Evolutionary conservation across 768 basidiomycete species (phyloP).

Genomic region (Dictyophora rubrovolvata): DNA sequence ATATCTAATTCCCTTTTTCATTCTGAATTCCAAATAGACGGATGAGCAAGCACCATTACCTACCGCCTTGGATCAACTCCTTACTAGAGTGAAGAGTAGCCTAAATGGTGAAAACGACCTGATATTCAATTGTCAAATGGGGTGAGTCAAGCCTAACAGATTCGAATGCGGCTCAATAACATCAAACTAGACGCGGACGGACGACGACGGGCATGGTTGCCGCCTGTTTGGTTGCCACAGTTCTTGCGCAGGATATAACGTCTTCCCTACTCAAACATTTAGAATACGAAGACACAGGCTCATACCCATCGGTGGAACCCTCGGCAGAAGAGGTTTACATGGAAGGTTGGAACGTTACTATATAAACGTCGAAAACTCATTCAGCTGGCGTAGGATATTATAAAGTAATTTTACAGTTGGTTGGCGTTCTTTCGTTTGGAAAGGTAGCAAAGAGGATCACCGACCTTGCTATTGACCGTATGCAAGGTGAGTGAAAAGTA

Average conservation of each 20-base stretch:
- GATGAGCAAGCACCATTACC: constrained; percentile 97
- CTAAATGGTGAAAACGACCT: constrained; percentile 60
- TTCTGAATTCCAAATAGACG: constrained; percentile 42
- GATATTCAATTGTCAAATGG: constrained; percentile 97
- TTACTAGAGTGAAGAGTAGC: constrained; percentile 52
- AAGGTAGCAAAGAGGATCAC: constrained; percentile 87
- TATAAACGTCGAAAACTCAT: background rate
- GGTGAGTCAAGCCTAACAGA: constrained; percentile 31
- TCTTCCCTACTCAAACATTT: constrained; percentile 19
- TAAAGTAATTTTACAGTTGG: constrained; percentile 91
- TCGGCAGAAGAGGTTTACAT: constrained; percentile 85
- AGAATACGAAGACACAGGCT: constrained; percentile 30
- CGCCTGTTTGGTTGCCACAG: constrained; percentile 75
- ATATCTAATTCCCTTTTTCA: constrained; percentile 5
- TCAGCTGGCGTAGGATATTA: constrained; percentile 65
- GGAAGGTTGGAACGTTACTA: constrained; percentile 43
- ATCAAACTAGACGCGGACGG: constrained; percentile 23
- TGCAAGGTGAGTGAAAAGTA: constrained; percentile 37
- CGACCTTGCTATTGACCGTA: constrained; percentile 80
- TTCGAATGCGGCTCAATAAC: background rate
- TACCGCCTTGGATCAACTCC: constrained; percentile 66
- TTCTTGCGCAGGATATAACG: constrained; percentile 25
- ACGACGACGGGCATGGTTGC: constrained; percentile 97
- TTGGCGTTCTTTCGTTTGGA: constrained; percentile 83
- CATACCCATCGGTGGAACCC: constrained; percentile 41